Conservation (phyloP, 352 stramenopile genomes). For the Sclerospora graminicola region DNA sequence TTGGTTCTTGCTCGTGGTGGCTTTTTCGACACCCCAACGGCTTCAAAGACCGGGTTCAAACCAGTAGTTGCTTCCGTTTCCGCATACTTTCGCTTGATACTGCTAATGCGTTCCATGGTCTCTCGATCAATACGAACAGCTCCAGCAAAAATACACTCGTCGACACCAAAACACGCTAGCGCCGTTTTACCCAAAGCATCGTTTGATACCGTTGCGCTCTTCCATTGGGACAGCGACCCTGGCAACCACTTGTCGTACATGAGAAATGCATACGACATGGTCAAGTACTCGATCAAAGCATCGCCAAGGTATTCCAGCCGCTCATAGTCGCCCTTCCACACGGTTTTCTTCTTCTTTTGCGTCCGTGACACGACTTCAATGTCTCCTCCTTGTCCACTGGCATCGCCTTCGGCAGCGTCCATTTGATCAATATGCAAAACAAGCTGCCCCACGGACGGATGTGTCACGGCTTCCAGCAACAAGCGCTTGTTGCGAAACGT, state of each 20-base stretch:
- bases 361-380: constrained; percentile 14
- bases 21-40: constrained; percentile 11
- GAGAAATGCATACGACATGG: constrained; percentile 73
- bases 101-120: constrained; percentile 36
- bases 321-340: constrained; percentile 82
- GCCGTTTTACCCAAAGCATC: constrained; percentile 78
- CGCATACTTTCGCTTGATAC: constrained; percentile 43
- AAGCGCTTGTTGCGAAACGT: constrained; percentile 69
- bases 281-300: constrained; percentile 85
- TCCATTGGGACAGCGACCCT: constrained; percentile 72
- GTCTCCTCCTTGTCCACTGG: constrained; percentile 3
- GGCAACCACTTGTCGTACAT: constrained; percentile 65
- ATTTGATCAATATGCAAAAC: constrained; percentile 36
- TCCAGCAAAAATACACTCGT: constrained; percentile 67
- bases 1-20: constrained; percentile 10
- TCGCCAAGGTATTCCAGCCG: constrained; percentile 84
- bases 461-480: constrained; percentile 67
- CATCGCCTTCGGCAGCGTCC: constrained; percentile 8
- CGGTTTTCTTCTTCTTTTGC: constrained; percentile 31
- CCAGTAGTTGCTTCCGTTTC: constrained; percentile 11
- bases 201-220: constrained; percentile 79
- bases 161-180: constrained; percentile 64
- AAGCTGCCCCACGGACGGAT: constrained; percentile 60
- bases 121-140: constrained; percentile 58
- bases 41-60: constrained; percentile 17